phyloP scores from a whole-genome alignment of 257 asterid species.

The Cruciata laevipes region DNA sequence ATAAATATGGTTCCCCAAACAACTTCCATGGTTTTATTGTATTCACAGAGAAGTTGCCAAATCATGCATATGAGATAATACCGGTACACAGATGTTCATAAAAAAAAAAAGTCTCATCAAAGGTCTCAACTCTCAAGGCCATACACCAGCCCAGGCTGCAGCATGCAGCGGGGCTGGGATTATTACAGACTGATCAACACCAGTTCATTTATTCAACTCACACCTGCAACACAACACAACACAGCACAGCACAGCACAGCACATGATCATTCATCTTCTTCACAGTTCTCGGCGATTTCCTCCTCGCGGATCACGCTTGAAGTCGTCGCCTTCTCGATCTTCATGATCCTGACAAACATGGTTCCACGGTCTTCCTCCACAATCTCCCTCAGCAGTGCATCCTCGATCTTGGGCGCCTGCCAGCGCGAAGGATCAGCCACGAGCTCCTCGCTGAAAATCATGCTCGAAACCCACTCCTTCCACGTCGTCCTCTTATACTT shows the following conservation, averaged over 20 bases:
- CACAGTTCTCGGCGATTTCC: constrained; percentile 18
- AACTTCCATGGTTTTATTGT: neutral
- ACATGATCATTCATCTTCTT: neutral
- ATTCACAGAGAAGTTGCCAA: neutral
- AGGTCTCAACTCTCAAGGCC: neutral
- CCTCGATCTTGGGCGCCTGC: constrained; percentile 95
- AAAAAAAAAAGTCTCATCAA: too few species aligned
- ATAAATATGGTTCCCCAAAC: neutral
- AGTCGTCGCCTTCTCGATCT: constrained; percentile 79
- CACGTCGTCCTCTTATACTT: constrained; percentile 85
- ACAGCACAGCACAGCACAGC: neutral
- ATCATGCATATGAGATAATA: neutral
- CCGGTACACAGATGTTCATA: neutral
- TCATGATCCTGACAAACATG: constrained; percentile 78
- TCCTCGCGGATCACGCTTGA: constrained; percentile 58
- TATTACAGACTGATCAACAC: neutral
- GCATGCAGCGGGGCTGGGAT: neutral
- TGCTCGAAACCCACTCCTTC: constrained; percentile 99
- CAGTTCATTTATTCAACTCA: neutral
- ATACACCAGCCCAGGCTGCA: neutral
- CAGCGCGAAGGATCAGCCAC: constrained; percentile 90
- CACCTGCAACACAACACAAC: neutral
- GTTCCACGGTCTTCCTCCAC: constrained; percentile 92
- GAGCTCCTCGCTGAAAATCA: constrained; percentile 91
- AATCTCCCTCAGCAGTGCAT: constrained; percentile 81